phyloP scores from a whole-genome alignment of 1,139 yeast genomes.

The Insectozyma bohioensis region DNA sequence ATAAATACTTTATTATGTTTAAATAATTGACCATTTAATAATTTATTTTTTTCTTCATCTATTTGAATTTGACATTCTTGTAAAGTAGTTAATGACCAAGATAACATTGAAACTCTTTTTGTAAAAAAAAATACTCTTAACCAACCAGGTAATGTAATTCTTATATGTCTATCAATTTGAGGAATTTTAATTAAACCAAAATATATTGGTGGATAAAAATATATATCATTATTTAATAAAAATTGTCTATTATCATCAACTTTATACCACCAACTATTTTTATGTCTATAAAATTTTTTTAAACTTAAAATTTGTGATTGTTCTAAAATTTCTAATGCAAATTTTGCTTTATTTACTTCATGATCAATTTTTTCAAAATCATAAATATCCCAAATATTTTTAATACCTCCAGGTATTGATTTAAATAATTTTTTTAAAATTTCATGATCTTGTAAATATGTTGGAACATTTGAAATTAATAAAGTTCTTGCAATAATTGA shows the following conservation, averaged over 20 bases:
- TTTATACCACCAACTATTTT: conserved; percentile 2
- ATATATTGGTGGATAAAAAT: conserved; percentile 38
- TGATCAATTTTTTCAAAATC: conserved; percentile 36
- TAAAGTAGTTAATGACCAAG: conserved; percentile 32
- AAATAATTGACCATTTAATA: conserved; percentile 19
- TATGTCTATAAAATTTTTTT: conserved; percentile 15
- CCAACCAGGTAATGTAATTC: conserved; percentile 30
- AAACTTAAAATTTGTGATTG: conserved; percentile 19
- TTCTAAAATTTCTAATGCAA: conserved; percentile 43
- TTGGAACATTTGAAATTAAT: conserved; percentile 51
- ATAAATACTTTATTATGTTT: conserved; percentile 49
- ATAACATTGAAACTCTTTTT: conserved; percentile 19
- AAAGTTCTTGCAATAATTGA: conserved; percentile 39
- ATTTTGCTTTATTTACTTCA: conserved; percentile 29
- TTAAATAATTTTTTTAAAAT: conserved; percentile 27
- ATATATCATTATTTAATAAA: conserved; percentile 6
- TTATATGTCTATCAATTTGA: conserved; percentile 24
- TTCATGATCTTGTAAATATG: conserved; percentile 25
- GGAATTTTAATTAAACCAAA: conserved; percentile 20
- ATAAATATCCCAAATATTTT: conserved; percentile 51
- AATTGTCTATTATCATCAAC: conserved; percentile 3
- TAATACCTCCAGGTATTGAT: conserved; percentile 46
- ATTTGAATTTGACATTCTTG: conserved; percentile 18
- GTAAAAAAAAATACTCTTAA: conserved; percentile 26
- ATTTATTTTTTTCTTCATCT: conserved; percentile 21